phyloP scores from a whole-genome alignment of 495 filamentous ascomycete genomes.

The Pyronema domesticum region DNA sequence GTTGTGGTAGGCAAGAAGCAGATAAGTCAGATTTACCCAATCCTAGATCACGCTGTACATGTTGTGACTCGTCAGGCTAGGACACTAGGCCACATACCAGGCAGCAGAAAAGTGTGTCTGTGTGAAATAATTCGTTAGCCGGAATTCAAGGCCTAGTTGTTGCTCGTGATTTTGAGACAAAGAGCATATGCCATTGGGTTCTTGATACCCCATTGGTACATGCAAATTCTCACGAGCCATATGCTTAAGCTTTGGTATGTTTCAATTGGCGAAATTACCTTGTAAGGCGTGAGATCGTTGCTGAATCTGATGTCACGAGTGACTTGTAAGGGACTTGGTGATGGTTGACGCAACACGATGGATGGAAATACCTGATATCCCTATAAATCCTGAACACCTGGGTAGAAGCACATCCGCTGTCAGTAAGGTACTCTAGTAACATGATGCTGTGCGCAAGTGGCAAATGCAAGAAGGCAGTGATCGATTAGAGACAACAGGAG shows the following conservation, averaged over 20 bases:
- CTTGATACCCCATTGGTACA: too few relatives aligned
- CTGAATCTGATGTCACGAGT: conserved; percentile 14
- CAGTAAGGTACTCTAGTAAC: background rate
- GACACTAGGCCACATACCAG: conserved; percentile 10
- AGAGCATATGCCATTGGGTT: too few relatives aligned
- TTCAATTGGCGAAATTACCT: conserved; percentile 9
- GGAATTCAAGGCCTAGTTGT: conserved; percentile 2
- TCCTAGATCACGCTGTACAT: background rate
- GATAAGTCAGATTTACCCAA: background rate
- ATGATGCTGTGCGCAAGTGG: background rate
- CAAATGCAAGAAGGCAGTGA: background rate
- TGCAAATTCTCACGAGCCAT: too few relatives aligned
- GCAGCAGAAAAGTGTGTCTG: conserved; percentile 21
- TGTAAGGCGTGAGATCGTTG: conserved; percentile 22
- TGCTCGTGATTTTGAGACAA: too few relatives aligned
- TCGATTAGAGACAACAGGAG: background rate
- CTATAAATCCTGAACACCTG: conserved; percentile 17
- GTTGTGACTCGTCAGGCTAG: background rate
- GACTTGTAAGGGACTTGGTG: conserved; percentile 4
- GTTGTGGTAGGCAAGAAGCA: conserved; percentile 6
- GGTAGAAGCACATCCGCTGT: background rate
- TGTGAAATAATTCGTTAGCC: conserved; percentile 2
- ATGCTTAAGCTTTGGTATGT: background rate
- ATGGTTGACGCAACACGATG: background rate
- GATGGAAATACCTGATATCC: conserved; percentile 10